Conservation (phyloP, 2,329 filamentous ascomycete genomes). For the Paramyrothecium roridum region DNA sequence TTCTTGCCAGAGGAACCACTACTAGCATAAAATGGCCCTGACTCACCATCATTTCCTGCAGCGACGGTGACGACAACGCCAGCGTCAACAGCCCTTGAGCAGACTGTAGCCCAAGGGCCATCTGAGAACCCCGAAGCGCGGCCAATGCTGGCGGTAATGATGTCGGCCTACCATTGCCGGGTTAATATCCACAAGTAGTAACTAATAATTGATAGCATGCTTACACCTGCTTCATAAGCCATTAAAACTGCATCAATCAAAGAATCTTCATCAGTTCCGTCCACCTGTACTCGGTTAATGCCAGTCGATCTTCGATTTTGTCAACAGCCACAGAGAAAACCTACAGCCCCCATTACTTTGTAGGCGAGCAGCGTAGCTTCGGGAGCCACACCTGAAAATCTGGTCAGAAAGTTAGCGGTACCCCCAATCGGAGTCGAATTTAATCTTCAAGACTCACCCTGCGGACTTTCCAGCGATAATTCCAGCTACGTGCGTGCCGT, state of each 20-base stretch:
- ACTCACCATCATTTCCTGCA: conserved; percentile 38
- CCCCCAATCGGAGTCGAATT: conserved; percentile 10
- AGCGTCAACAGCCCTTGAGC: conserved; percentile 30
- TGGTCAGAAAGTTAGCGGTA: neutral
- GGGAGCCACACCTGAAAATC: conserved; percentile 21
- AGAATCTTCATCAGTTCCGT: neutral
- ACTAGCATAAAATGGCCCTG: conserved; percentile 37
- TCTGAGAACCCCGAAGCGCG: conserved; percentile 19
- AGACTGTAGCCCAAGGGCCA: conserved; percentile 26
- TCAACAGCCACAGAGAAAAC: neutral
- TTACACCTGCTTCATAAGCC: neutral
- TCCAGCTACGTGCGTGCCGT: conserved; percentile 25
- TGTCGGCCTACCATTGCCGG: conserved; percentile 12
- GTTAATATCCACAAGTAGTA: neutral
- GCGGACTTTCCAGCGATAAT: conserved; percentile 21
- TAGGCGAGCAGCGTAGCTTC: conserved; percentile 21
- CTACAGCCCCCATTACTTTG: conserved; percentile 17
- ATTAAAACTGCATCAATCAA: neutral
- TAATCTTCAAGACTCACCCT: conserved; percentile 5
- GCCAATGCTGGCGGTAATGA: conserved; percentile 30
- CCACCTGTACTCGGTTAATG: neutral
- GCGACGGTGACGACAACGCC: conserved; percentile 40
- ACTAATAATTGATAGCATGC: too few relatives aligned
- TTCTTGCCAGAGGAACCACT: conserved; percentile 36
- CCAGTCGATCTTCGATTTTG: neutral